Evolutionary conservation across 2,329 filamentous ascomycete species (phyloP), one percentile per base, ranked within the genome.

Genomic region (Metarhizium anisopliae): DNA sequence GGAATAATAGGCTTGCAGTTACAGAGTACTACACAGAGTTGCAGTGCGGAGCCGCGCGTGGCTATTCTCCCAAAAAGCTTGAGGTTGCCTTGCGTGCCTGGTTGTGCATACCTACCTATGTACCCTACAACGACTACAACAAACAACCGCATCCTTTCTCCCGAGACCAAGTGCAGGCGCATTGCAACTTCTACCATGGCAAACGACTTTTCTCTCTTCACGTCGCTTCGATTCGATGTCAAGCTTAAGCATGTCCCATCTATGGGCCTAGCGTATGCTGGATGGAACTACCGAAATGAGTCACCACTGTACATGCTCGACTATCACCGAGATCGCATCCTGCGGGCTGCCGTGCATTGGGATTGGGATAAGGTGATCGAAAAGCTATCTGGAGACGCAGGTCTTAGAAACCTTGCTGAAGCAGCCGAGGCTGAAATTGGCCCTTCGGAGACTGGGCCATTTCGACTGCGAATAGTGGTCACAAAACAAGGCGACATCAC

Each of bases 261-360:
- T 55, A 69, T 65, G 38, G 68, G 67, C 1, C 66, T 74, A 36
- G 58, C 63, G 36, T 65, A 76, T 58, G 69, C 74, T 45, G 80
- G 75, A 18, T 85, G 77, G 72, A 84, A 84, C 63, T 76, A 73
- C 62, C 60, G 64, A 30, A 70, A 74, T 30, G 65, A 73, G 6
- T 88, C 83, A 8, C 81, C 85, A 0, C 85, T 90, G 62, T 95
- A 95, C 69, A 90, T 95, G 78, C 79, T 94, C 16, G 77, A 84
- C 56, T 85, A 86, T 62, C 91, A 96, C 68, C 82, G 84, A 50
- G 87, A 92, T 67, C 86, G 91, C 54, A 80, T 96, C 67, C 75
- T 90, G n/a, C 79, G 74, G 56, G 83, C 82, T 14, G 82, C 83
- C 5, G 68, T 63, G 5, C 67, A 85, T 60, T 87, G 81, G 74